Conservation (phyloP, 352 stramenopile species). For the Blastocystis sp. region DNA sequence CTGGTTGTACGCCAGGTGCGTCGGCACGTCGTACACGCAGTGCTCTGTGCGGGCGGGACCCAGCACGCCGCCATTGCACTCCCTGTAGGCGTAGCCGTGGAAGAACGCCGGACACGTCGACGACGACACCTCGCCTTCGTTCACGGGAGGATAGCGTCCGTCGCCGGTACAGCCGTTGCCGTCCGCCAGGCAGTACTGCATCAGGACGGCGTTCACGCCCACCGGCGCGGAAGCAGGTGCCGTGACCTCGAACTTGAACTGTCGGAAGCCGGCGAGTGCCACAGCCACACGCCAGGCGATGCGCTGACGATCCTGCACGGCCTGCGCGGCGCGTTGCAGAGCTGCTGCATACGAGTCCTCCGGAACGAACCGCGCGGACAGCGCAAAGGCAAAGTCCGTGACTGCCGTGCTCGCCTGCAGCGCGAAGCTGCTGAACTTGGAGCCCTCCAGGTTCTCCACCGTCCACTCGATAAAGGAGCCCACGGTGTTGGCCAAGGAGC, state of each 20-base stretch:
- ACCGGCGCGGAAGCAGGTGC: constrained; percentile 31
- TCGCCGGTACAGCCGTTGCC: background rate
- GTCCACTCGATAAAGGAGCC: no score
- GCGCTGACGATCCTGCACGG: background rate
- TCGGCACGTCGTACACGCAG: constrained; percentile 31
- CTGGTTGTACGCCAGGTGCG: constrained; percentile 8
- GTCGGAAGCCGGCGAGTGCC: constrained; percentile 13
- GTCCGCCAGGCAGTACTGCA: background rate
- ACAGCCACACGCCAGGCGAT: background rate
- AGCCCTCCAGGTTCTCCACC: no score
- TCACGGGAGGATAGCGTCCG: constrained; percentile 26
- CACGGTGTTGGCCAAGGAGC: no score
- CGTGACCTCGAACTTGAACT: constrained; percentile 16
- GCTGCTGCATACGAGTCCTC: no score
- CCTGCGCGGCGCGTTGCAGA: no score
- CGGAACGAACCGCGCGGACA: no score
- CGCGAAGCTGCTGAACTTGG: no score
- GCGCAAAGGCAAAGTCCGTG: no score
- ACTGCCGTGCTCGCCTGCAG: no score
- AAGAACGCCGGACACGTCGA: constrained; percentile 39
- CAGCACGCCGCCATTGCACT: constrained; percentile 15
- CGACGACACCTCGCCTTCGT: constrained; percentile 40
- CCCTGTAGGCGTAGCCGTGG: constrained; percentile 56
- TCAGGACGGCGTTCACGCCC: background rate
- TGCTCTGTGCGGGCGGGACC: constrained; percentile 2